A percentile compares a stretch with the other conserved stretches of the same genome.
Conservation (phyloP, 306 rosid genomes). For the Fragaria nilgerrensis region DNA sequence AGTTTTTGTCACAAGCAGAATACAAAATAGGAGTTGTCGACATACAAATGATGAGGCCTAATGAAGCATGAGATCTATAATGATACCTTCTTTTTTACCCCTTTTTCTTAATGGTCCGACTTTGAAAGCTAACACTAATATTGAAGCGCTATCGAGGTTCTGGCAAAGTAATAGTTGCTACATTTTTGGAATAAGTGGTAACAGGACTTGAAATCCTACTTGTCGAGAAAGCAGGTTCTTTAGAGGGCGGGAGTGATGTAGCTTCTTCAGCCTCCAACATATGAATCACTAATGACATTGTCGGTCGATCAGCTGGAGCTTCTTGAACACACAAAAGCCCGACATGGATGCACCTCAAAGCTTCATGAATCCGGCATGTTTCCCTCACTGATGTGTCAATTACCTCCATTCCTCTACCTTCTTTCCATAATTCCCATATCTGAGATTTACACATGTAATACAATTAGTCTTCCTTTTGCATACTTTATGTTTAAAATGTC, state of each 20-base stretch:
- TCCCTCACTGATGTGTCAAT: slow-evolving; percentile 2
- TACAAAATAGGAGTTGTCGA: too few relatives aligned
- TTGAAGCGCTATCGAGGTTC: neutral
- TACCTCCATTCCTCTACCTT: slow-evolving; percentile 32
- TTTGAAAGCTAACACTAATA: too few relatives aligned
- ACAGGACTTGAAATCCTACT: neutral
- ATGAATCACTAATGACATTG: slow-evolving; percentile 13
- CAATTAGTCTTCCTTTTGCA: neutral
- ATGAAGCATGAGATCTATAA: too few relatives aligned
- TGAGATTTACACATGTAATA: neutral
- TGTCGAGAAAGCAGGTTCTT: slow-evolving; percentile 15
- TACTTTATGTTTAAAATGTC: too few relatives aligned
- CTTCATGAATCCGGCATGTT: neutral
- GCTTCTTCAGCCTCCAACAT: slow-evolving; percentile 5
- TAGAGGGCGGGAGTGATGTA: slow-evolving; percentile 17
- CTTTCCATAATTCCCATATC: slow-evolving; percentile 25
- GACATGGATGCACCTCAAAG: slow-evolving; percentile 13
- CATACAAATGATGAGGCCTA: too few relatives aligned
- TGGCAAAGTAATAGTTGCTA: neutral
- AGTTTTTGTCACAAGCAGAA: too few relatives aligned
- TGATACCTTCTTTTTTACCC: too few relatives aligned
- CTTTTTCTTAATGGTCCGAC: too few relatives aligned
- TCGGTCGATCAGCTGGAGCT: slow-evolving; percentile 16
- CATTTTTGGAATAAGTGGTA: neutral
- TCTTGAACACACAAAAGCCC: slow-evolving; percentile 26